Evolutionary conservation across 495 filamentous ascomycete species (phyloP).

Genomic region (Neurospora discreta): DNA sequence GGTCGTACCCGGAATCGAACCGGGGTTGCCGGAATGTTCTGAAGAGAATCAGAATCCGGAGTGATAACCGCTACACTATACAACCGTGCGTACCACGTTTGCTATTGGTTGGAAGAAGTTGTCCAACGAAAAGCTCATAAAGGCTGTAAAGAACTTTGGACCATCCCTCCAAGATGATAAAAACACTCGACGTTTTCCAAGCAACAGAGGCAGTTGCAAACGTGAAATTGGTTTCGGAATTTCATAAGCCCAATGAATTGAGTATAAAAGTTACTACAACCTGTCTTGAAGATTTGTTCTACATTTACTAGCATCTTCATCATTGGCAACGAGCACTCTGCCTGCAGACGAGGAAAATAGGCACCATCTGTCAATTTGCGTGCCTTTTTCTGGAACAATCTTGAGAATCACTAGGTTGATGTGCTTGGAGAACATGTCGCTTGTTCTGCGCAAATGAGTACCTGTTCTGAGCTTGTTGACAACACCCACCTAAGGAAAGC

Average conservation of each 20-base stretch:
- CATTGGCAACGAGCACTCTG: not conserved
- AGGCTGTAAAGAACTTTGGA: not conserved
- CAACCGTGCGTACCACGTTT: not conserved
- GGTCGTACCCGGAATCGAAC: constrained; percentile 26
- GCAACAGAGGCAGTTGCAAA: not conserved
- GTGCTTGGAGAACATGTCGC: not conserved
- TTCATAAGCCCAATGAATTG: not conserved
- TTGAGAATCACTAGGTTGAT: not conserved
- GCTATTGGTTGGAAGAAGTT: not conserved
- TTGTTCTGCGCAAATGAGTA: not conserved
- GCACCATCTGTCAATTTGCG: not conserved
- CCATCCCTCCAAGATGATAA: not conserved
- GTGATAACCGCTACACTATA: not conserved
- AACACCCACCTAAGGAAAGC: not conserved
- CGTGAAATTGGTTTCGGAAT: not conserved
- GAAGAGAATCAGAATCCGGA: not conserved
- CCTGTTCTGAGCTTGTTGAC: not conserved
- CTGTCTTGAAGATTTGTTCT: not conserved
- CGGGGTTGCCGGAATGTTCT: constrained; percentile 2
- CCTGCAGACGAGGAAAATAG: not conserved
- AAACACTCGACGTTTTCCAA: not conserved
- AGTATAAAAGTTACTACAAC: not conserved
- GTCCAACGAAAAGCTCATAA: not conserved
- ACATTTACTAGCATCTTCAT: not conserved
- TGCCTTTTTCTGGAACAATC: not conserved